A percentile compares a stretch with the other conserved stretches of the same genome.
Conservation (phyloP, 2,329 filamentous ascomycete genomes). For the Amauroascus verrucosus region DNA sequence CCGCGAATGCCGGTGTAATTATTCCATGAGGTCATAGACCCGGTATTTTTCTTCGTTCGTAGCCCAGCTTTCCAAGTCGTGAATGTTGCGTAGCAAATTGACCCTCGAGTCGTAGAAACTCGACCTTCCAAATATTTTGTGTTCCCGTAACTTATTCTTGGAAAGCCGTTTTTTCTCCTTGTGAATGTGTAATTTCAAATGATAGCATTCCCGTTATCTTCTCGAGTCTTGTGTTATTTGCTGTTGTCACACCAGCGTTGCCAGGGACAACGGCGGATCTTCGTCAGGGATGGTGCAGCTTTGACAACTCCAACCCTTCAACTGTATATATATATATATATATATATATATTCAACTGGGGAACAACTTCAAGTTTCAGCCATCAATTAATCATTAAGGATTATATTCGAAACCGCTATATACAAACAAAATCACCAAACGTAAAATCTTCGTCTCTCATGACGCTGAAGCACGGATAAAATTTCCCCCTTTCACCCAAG, state of each 20-base stretch:
- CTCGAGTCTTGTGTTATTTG: conserved; percentile 2
- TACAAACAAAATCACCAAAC: too few relatives aligned
- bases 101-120: not conserved
- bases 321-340: too few relatives aligned
- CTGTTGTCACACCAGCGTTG: conserved; percentile 5
- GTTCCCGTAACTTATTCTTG: not conserved
- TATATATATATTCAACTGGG: too few relatives aligned
- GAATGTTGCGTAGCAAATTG: not conserved
- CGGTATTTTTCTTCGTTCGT: not conserved
- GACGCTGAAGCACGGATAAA: too few relatives aligned
- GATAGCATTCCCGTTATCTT: not conserved
- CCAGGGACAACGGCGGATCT: conserved; percentile 12
- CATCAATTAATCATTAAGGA: not conserved
- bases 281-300: too few relatives aligned
- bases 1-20: not conserved
- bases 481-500: too few relatives aligned
- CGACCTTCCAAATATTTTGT: not conserved
- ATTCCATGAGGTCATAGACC: conserved; percentile 9
- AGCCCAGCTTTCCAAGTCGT: not conserved
- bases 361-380: too few relatives aligned
- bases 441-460: too few relatives aligned
- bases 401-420: too few relatives aligned
- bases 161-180: not conserved
- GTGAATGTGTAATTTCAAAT: not conserved
- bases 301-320: too few relatives aligned